Evolutionary conservation across 306 rosid genomes (phyloP), one percentile per base, ranked within the genome.

Genomic region (Vigna hirtella): DNA sequence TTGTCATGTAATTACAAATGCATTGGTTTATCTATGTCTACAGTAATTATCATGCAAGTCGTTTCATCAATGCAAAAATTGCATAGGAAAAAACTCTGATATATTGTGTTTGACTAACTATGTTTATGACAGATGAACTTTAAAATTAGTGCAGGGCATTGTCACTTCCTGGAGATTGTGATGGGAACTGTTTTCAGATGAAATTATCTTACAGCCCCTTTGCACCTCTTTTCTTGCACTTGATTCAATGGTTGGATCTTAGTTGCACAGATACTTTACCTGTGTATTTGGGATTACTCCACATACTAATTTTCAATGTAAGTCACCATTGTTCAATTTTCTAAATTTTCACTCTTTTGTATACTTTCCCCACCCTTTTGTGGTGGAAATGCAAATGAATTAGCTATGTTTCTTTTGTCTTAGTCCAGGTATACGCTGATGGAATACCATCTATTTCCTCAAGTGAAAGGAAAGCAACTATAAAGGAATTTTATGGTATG

Each of bases 241-340:
- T 88, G 89, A 88, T 90, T 45, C 90, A 90, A 77, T 88, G 97
- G 97, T 83, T 92, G 90, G 89, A 90, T 80, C 83, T 42, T 75
- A 84, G 88, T 57, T 92, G 95, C 70, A 88, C 90, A 26, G 88
- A 90, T 73, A 22, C 89, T 56, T 80, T 92, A 18, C 90, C 97
- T 48, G 72, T 71, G 73, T 90, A 18, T 78, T 86, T 92, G 76
- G 97, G 97, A 77, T 86, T 90, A 85, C 83, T 86, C 74, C 86
- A 87, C 68, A 71, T 92, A 45, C 88, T 90, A 52, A 59, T 90
- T 7, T 82, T 77, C 87, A 87, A 86, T 92, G 97, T 92, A 59
- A 40, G 48, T 66, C 36, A 26, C 28, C 28, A 26, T 40, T 22
- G 53, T n/a, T 30, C 5, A n/a, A 0, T 18, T 34, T 64, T 50